These are phyloP conservation scores for Clonostachys rosea DNA, from an alignment of 2,329 filamentous ascomycete genomes.

Conservation along the genomic window DNA sequence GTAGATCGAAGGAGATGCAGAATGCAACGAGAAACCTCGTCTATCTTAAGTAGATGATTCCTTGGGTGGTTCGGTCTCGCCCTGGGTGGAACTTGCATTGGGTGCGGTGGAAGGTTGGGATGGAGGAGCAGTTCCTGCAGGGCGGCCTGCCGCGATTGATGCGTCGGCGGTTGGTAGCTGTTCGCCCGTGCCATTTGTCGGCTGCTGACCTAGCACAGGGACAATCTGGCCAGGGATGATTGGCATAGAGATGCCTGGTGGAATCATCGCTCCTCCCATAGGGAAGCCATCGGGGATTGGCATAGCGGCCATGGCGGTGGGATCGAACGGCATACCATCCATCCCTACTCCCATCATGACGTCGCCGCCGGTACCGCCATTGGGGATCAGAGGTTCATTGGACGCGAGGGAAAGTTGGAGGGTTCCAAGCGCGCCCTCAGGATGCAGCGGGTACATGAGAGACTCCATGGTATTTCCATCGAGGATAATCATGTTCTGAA, in stretches of 20 bases:
- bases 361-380: constrained; percentile 7
- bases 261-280: background rate
- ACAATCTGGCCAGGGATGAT: background rate
- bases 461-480: constrained; percentile 79
- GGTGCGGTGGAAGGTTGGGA: too few species aligned
- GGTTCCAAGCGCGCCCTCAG: constrained; percentile 51
- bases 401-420: constrained; percentile 31
- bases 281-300: constrained; percentile 4
- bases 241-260: too few species aligned
- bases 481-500: constrained; percentile 92
- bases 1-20: too few species aligned
- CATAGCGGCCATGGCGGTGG: constrained; percentile 12
- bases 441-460: constrained; percentile 77
- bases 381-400: constrained; percentile 9
- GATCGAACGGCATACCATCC: constrained; percentile 13
- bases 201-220: background rate
- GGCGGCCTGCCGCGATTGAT: too few species aligned
- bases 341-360: constrained; percentile 12
- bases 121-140: too few species aligned
- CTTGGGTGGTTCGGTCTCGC: too few species aligned
- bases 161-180: too few species aligned
- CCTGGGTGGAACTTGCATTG: too few species aligned
- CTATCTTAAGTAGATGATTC: too few species aligned
- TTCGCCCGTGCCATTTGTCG: background rate
- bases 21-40: too few species aligned